Conservation (phyloP, 2,329 filamentous ascomycete species). For the Diaporthe citriasiana region DNA sequence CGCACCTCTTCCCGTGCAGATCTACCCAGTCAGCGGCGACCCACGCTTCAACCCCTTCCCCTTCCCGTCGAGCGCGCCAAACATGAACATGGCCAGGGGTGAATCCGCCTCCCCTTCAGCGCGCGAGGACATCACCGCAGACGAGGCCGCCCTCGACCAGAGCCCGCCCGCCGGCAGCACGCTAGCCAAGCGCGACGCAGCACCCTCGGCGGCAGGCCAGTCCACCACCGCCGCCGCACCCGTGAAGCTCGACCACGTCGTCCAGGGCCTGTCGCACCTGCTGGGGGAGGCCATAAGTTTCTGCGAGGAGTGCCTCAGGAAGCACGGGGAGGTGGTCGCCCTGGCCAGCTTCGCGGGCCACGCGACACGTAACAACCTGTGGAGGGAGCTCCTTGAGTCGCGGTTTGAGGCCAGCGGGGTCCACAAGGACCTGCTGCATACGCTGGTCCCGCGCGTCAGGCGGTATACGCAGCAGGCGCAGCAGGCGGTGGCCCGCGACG, state of each 20-base stretch:
- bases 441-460: neutral
- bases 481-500: neutral
- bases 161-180: neutral
- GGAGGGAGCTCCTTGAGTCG: constrained; percentile 36
- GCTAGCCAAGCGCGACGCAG: constrained; percentile 11
- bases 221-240: neutral
- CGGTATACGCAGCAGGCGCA: constrained; percentile 19
- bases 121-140: neutral
- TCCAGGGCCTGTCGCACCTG: constrained; percentile 30
- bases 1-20: constrained; percentile 11
- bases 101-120: neutral
- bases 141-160: constrained; percentile 4
- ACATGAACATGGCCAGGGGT: neutral
- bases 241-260: constrained; percentile 15
- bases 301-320: constrained; percentile 43
- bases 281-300: constrained; percentile 35
- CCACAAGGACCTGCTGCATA: constrained; percentile 32
- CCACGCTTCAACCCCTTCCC: constrained; percentile 34
- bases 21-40: constrained; percentile 24
- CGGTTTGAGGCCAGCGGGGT: constrained; percentile 25
- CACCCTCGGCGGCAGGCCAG: neutral
- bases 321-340: constrained; percentile 55
- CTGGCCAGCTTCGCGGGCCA: constrained; percentile 48
- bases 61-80: neutral
- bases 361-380: constrained; percentile 38